phyloP scores from a whole-genome alignment of 2,329 filamentous ascomycete genomes.

The Claviceps purpurea region DNA sequence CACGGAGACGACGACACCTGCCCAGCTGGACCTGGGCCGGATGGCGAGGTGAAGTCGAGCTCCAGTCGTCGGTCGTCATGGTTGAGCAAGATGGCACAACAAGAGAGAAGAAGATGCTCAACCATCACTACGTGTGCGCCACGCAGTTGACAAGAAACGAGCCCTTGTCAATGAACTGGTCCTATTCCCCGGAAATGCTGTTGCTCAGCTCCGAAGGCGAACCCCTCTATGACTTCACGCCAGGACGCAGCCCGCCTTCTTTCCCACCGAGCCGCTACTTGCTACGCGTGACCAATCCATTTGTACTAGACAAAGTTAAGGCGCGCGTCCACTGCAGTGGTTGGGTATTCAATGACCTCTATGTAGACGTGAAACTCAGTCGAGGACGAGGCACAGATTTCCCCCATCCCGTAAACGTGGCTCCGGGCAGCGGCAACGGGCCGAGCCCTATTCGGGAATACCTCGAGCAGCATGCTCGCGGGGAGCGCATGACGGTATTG shows the following conservation, averaged over 20 bases:
- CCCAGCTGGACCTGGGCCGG: constrained; percentile 26
- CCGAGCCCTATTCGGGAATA: constrained; percentile 18
- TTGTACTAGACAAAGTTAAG: constrained; percentile 22
- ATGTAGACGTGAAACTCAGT: constrained; percentile 20
- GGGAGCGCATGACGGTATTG: constrained; percentile 22
- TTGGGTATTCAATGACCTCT: constrained; percentile 23
- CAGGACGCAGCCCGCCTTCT: constrained; percentile 9
- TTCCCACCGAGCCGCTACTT: constrained; percentile 15
- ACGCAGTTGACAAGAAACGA: constrained; percentile 22
- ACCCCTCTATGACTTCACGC: constrained; percentile 19
- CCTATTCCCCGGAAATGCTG: constrained; percentile 20
- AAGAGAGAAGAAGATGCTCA: constrained; percentile 18
- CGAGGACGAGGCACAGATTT: constrained; percentile 10
- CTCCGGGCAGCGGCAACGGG: background rate
- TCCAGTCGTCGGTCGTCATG: constrained; percentile 20
- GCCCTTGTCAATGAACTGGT: constrained; percentile 17
- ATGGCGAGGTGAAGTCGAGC: constrained; percentile 21
- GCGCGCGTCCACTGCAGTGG: constrained; percentile 17
- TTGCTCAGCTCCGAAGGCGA: constrained; percentile 17
- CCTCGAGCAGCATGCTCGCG: constrained; percentile 19
- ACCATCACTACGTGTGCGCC: constrained; percentile 22
- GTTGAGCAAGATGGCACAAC: constrained; percentile 16
- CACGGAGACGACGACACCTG: constrained; percentile 16
- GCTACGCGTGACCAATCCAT: constrained; percentile 19
- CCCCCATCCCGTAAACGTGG: background rate